These are phyloP conservation scores for Kodamaea suecica DNA, from an alignment of 1,139 yeast species.

Conservation along the genomic window DNA sequence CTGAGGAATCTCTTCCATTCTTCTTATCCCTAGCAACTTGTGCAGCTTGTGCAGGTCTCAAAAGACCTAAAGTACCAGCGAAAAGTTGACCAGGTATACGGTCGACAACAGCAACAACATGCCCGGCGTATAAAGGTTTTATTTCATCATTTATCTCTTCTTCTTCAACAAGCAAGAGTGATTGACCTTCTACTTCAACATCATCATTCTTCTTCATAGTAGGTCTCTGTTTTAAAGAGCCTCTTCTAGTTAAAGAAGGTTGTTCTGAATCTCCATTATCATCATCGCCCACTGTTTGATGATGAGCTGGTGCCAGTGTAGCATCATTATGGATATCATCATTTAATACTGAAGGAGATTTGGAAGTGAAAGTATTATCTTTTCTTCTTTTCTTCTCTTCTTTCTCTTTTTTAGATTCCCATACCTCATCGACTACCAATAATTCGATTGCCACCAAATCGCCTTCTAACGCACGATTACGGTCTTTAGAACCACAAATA, in stretches of 20 bases:
- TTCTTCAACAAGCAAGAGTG: slow-evolving; percentile 84
- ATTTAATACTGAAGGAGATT: slow-evolving; percentile 41
- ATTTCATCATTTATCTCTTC: slow-evolving; percentile 92
- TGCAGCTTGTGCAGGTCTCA: slow-evolving; percentile 95
- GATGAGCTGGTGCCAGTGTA: slow-evolving; percentile 37
- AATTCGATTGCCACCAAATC: slow-evolving; percentile 94
- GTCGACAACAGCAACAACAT: slow-evolving; percentile 95
- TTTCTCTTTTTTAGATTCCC: slow-evolving; percentile 95
- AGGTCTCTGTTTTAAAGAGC: slow-evolving; percentile 92
- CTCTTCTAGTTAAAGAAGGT: slow-evolving; percentile 66
- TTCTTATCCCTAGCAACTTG: slow-evolving; percentile 73
- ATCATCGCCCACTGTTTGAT: slow-evolving; percentile 16
- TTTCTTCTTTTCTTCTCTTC: slow-evolving; percentile 96
- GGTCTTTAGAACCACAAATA: slow-evolving; percentile 98
- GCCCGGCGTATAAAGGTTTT: slow-evolving; percentile 95
- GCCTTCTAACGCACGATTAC: slow-evolving; percentile 95
- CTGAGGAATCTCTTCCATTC: slow-evolving; percentile 48
- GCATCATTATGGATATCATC: slow-evolving; percentile 74
- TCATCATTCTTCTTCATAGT: slow-evolving; percentile 98
- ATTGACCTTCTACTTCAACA: slow-evolving; percentile 97
- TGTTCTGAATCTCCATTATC: slow-evolving; percentile 21
- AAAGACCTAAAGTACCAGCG: slow-evolving; percentile 86
- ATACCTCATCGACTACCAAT: slow-evolving; percentile 92
- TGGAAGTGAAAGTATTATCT: slow-evolving; percentile 47
- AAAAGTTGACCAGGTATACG: slow-evolving; percentile 96